phyloP scores from a whole-genome alignment of 176 grass and related monocot genomes.

The Phyllostachys edulis region DNA sequence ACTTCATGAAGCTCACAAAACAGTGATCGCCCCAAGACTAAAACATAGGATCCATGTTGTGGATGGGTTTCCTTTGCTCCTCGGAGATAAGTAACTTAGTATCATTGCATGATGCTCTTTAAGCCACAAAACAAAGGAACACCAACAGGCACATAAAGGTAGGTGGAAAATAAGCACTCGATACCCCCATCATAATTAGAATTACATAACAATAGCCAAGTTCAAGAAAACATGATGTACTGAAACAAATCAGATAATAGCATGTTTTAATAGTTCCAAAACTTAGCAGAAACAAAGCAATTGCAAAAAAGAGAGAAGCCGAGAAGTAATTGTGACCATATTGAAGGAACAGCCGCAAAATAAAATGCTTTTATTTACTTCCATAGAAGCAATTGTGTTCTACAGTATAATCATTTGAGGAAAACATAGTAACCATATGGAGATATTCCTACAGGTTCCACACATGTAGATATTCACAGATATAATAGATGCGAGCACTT shows the following conservation, averaged over 20 bases:
- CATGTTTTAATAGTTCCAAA: neutral
- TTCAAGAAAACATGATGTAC: neutral
- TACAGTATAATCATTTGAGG: constrained; percentile 10
- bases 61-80: neutral
- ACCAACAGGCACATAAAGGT: constrained; percentile 1
- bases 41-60: constrained; percentile 7
- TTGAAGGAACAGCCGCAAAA: neutral
- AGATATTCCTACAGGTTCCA: constrained; percentile 25
- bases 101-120: neutral
- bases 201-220: constrained; percentile 10
- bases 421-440: neutral
- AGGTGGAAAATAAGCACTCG: constrained; percentile 20
- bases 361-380: neutral
- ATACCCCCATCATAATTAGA: neutral
- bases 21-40: neutral
- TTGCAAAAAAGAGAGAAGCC: constrained; percentile 6
- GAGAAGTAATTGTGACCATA: neutral
- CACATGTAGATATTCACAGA: neutral
- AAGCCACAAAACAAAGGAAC: constrained; percentile 10
- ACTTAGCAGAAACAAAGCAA: neutral
- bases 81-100: neutral
- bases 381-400: neutral
- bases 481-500: neutral
- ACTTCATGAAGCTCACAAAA: constrained; percentile 9
- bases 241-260: constrained; percentile 4